Conservation (phyloP, 2,329 filamentous ascomycete species). For the Fusarium temperatum region DNA sequence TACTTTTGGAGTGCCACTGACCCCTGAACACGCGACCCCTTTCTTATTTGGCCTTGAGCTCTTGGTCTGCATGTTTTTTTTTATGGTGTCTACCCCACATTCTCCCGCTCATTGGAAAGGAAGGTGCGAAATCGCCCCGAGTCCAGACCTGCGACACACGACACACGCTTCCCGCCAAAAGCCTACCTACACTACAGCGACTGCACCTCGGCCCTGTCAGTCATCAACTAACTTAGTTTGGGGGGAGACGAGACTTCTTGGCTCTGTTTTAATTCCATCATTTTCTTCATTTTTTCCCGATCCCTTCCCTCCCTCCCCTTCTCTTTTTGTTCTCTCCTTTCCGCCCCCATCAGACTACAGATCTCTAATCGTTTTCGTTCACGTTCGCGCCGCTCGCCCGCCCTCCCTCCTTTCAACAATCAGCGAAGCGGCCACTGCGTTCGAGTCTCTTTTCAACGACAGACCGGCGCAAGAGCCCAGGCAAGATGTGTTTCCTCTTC, state of each 20-base stretch:
- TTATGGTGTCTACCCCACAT: conserved; percentile 32
- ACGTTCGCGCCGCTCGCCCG: not conserved
- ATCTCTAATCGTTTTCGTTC: not conserved
- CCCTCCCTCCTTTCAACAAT: conserved; percentile 10
- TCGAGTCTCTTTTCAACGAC: conserved; percentile 2
- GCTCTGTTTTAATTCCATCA: not conserved
- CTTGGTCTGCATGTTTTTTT: not conserved
- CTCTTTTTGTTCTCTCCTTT: not conserved
- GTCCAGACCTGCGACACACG: not conserved
- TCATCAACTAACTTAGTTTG: not conserved
- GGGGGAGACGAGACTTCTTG: not conserved
- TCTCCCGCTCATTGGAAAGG: conserved; percentile 16
- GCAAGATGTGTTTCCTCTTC: conserved; percentile 36
- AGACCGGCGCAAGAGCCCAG: not conserved
- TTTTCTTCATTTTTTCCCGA: not conserved
- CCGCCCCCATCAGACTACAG: not conserved
- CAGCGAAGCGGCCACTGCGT: conserved; percentile 14
- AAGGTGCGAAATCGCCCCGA: conserved; percentile 6
- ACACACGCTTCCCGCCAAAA: not conserved
- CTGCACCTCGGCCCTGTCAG: not conserved
- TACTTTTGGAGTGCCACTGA: no score
- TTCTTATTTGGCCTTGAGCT: no score
- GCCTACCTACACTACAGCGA: not conserved
- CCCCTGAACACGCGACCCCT: no score
- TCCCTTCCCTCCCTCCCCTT: not conserved